Base-by-base conservation (phyloP, 139 green algal species). In the Ulvella scutata region DNA sequence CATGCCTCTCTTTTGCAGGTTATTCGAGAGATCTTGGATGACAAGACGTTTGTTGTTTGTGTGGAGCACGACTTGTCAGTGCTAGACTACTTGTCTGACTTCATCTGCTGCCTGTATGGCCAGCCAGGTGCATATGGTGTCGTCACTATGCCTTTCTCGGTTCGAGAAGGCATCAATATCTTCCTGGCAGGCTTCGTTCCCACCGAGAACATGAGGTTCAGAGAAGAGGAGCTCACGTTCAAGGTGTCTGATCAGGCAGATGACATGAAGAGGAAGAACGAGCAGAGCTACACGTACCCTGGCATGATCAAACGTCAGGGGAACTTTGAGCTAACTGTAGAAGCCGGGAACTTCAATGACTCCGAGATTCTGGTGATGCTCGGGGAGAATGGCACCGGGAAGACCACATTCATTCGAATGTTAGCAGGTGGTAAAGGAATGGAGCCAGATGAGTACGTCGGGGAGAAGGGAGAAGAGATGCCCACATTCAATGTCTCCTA, bases 341-440 rank as follows among this genome's bases (percentile, higher is more conserved):
- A 97, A 81, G 82, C 79, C 10, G 94, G 94, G 7, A 81, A 93
- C 73, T 98, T 98, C 82, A 96, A 88, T 3, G 91, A 97, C 84
- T 90, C 81, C 31, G 92, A 97, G 83, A 97, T 99, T 82, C 81
- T 98, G 28, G 94, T 98, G 0, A 96, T 99, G 89, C 86, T 98
- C 43, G 93, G 94, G 2, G 94, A 99, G 87, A 99, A 99, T 82
- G 94, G 94, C 31, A 98, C 92, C 1, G 94, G 94, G 60, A 99
- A 99, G 84, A 99, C 94, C 43, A 99, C 94, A 36, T 98, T 99
- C 87, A 98, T 99, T 81, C 90, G 94, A 61, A 96, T 99, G 92
- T 87, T 99, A 72, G 92, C 93, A 3, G 92, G 91, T 72, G 88
- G 92, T 76, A n/a, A n/a, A n/a, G n/a, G n/a, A n/a, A 75, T 92